Evolutionary conservation across 306 rosid genomes (phyloP).

Genomic region (Gillenia trifoliata): DNA sequence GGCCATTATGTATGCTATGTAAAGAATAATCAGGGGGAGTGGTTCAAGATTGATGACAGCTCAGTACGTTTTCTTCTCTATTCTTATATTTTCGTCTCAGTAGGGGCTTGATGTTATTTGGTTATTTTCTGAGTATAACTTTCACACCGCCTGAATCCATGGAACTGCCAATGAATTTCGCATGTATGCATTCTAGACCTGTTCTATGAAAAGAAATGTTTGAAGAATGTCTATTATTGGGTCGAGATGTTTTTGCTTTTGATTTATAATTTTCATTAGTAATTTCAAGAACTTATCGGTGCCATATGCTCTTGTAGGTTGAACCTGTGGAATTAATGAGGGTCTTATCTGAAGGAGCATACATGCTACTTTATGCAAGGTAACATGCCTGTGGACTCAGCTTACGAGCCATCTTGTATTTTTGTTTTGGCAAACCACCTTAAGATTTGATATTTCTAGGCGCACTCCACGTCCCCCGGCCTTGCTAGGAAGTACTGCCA

Average conservation of each 20-base stretch:
- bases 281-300: not conserved
- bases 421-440: not conserved
- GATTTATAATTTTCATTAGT: not conserved
- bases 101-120: not conserved
- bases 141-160: not conserved
- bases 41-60: conserved; percentile 75
- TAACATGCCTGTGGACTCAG: conserved; percentile 18
- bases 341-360: conserved; percentile 69
- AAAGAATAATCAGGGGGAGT: conserved; percentile 51
- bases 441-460: conserved; percentile 31
- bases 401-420: not conserved
- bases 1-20: conserved; percentile 83
- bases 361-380: conserved; percentile 84
- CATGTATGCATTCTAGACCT: not conserved
- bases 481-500: conserved; percentile 35
- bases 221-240: not conserved
- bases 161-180: not conserved
- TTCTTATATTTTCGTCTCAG: not conserved
- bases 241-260: not conserved
- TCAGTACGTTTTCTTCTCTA: conserved; percentile 31
- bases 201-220: not conserved
- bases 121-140: not conserved
- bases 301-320: conserved; percentile 41
- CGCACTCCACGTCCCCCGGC: conserved; percentile 45
- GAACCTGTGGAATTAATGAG: conserved; percentile 59